Conservation (phyloP, 2,329 filamentous ascomycete genomes). For the Trichoderma oligosporum region DNA sequence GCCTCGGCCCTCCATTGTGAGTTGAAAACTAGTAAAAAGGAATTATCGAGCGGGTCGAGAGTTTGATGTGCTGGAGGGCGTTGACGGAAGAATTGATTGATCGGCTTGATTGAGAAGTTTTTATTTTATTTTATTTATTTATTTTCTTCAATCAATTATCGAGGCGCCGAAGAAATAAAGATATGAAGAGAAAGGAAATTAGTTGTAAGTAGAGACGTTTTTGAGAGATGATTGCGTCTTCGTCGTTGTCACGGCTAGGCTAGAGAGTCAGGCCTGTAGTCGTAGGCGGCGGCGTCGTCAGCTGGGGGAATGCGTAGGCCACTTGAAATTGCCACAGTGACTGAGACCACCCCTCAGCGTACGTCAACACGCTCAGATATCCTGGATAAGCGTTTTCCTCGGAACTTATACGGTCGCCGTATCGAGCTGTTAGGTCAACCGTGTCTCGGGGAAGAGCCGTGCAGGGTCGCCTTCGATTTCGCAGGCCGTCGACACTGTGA, state of each 20-base stretch:
- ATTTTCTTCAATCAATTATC: background rate
- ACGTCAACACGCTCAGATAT: background rate
- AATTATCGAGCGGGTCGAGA: background rate
- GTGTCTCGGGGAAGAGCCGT: background rate
- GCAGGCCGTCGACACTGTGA: constrained; percentile 8
- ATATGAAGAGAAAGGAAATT: background rate
- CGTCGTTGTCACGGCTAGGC: constrained; percentile 15
- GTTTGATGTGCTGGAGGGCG: background rate
- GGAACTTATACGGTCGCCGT: too few species aligned
- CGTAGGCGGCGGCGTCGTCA: constrained; percentile 28
- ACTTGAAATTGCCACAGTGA: constrained; percentile 22
- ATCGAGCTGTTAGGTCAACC: too few species aligned
- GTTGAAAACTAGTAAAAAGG: background rate
- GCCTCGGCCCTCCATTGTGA: constrained; percentile 39
- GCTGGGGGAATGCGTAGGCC: constrained; percentile 29
- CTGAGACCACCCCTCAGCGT: constrained; percentile 19
- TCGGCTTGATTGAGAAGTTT: background rate
- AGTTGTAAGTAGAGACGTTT: background rate
- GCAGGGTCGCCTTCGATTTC: background rate
- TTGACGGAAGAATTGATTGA: background rate
- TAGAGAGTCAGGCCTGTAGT: constrained; percentile 19
- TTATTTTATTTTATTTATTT: background rate
- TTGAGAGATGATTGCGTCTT: constrained; percentile 14
- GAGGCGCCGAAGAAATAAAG: background rate
- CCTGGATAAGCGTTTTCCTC: too few species aligned